phyloP scores from a whole-genome alignment of 169 alveolate species.

The Amoebophrya sp. region DNA sequence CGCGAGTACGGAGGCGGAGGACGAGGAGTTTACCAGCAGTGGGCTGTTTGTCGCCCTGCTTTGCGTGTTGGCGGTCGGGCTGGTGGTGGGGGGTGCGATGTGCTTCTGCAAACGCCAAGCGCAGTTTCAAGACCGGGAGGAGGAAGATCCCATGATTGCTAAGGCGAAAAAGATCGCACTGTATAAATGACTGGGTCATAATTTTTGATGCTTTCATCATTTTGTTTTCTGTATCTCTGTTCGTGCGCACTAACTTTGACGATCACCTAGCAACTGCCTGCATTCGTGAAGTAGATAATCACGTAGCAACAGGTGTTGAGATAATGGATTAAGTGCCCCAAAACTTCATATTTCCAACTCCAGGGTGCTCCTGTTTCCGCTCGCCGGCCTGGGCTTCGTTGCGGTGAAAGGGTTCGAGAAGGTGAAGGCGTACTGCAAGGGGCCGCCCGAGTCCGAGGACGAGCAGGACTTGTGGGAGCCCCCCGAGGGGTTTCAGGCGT shows the following conservation, averaged over 20 bases:
- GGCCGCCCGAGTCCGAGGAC: not conserved
- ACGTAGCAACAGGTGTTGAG: no score
- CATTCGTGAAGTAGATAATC: no score
- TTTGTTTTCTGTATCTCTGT: no score
- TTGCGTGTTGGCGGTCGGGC: slow-evolving; percentile 6
- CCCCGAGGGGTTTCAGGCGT: not conserved
- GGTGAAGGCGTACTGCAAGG: not conserved
- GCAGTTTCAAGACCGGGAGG: not conserved
- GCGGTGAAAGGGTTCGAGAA: not conserved
- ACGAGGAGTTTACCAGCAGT: not conserved
- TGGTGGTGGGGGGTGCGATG: not conserved
- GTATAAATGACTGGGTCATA: no score
- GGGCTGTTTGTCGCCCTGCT: not conserved
- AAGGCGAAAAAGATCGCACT: not conserved
- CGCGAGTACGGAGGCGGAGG: not conserved
- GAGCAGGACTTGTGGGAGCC: not conserved
- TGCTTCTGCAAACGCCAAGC: not conserved
- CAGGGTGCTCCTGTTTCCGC: no score
- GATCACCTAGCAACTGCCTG: no score
- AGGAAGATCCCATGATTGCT: not conserved
- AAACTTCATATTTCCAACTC: no score
- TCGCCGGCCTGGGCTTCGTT: not conserved
- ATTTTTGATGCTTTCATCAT: no score
- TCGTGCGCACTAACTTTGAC: no score
- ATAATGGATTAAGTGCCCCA: no score